Evolutionary conservation across 1,139 yeast species (phyloP).

Genomic region (Geotrichum bryndzae): DNA sequence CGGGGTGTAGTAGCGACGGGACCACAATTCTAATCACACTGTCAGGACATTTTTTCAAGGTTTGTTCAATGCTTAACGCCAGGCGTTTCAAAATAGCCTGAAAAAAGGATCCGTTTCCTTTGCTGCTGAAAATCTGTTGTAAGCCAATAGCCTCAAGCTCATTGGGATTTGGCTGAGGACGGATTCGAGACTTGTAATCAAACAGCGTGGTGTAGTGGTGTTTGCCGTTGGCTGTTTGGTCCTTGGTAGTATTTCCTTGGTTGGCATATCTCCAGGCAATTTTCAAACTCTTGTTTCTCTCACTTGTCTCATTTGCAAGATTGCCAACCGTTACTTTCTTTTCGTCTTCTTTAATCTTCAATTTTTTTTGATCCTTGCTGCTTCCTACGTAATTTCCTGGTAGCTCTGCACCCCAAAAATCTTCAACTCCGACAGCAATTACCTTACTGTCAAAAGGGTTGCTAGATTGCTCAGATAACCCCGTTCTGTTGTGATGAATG

Average conservation of each 20-base stretch:
- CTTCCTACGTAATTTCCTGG: slow-evolving; percentile 73
- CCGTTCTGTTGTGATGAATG: slow-evolving; percentile 53
- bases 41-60: slow-evolving; percentile 15
- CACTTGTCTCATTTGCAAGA: slow-evolving; percentile 37
- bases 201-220: slow-evolving; percentile 20
- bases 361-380: slow-evolving; percentile 59
- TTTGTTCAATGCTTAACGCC: neutral
- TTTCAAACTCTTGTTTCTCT: slow-evolving; percentile 41
- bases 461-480: slow-evolving; percentile 27
- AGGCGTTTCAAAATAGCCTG: slow-evolving; percentile 1
- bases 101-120: slow-evolving; percentile 3
- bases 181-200: slow-evolving; percentile 63
- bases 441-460: slow-evolving; percentile 34
- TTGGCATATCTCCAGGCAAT: slow-evolving; percentile 49
- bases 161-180: slow-evolving; percentile 58
- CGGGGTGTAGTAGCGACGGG: slow-evolving; percentile 77
- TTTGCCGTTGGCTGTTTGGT: slow-evolving; percentile 3
- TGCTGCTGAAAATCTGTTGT: neutral
- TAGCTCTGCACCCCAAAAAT: slow-evolving; percentile 61
- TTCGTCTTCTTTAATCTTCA: slow-evolving; percentile 54
- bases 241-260: neutral
- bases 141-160: slow-evolving; percentile 41
- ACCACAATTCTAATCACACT: slow-evolving; percentile 58
- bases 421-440: slow-evolving; percentile 58
- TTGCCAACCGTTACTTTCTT: slow-evolving; percentile 64